Evolutionary conservation across 1,284 basidiomycete species (phyloP).

Genomic region (Cryptococcus neoformans): DNA sequence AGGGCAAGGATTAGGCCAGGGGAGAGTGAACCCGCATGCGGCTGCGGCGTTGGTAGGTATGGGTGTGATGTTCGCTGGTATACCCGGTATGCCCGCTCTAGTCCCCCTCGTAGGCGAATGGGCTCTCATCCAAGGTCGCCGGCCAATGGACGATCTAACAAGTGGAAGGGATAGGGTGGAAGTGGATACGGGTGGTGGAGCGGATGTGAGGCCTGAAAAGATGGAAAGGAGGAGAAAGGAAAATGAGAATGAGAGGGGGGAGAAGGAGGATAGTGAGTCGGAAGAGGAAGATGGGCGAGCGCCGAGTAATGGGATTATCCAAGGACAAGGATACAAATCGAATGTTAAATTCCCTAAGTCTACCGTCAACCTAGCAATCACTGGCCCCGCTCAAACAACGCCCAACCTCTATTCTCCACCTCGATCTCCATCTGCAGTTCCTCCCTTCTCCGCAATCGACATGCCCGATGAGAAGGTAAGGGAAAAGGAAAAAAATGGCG

Average conservation of each 20-base stretch:
- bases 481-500: not conserved
- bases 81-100: slow-evolving; percentile 72
- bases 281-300: slow-evolving; percentile 48
- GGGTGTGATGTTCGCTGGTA: slow-evolving; percentile 73
- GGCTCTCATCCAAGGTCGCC: slow-evolving; percentile 80
- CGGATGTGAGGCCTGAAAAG: slow-evolving; percentile 31
- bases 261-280: slow-evolving; percentile 50
- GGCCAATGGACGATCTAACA: slow-evolving; percentile 39
- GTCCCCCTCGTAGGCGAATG: slow-evolving; percentile 75
- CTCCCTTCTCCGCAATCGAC: no score
- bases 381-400: slow-evolving; percentile 12
- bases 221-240: slow-evolving; percentile 4
- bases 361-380: not conserved
- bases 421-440: slow-evolving; percentile 3
- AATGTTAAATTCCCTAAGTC: not conserved
- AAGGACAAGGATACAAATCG: no score
- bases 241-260: slow-evolving; percentile 42
- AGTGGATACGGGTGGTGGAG: slow-evolving; percentile 39
- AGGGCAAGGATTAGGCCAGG: not conserved
- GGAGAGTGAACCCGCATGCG: slow-evolving; percentile 67
- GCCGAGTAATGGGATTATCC: not conserved
- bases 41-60: slow-evolving; percentile 82
- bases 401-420: slow-evolving; percentile 17
- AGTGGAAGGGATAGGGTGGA: slow-evolving; percentile 41
- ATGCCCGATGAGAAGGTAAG: no score